Evolutionary conservation across 345 rosid genomes (phyloP).

Genomic region (Erysimum cheiranthoides): DNA sequence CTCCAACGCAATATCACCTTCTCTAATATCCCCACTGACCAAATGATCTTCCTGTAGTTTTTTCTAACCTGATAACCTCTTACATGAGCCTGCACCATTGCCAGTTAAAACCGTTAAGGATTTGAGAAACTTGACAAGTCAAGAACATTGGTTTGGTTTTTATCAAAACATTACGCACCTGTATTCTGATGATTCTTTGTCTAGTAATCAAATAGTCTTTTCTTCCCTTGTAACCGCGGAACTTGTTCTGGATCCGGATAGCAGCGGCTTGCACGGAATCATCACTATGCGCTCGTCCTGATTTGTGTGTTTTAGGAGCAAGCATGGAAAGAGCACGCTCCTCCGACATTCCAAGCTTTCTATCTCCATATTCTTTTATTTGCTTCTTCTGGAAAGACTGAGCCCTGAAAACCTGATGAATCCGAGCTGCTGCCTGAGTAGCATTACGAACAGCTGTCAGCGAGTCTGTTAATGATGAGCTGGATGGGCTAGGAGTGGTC

Average conservation of each 20-base stretch:
- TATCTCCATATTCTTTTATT: constrained; percentile 64
- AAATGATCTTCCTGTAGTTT: constrained; percentile 72
- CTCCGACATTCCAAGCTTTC: constrained; percentile 60
- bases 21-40: constrained; percentile 95
- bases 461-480: constrained; percentile 68
- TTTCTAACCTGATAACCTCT: constrained; percentile 95
- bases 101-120: constrained; percentile 22
- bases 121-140: neutral
- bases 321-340: constrained; percentile 77
- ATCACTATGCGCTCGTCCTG: constrained; percentile 58
- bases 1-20: constrained; percentile 96
- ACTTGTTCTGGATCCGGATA: constrained; percentile 80
- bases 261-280: constrained; percentile 84
- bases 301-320: constrained; percentile 55
- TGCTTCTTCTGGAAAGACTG: constrained; percentile 91
- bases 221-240: constrained; percentile 88
- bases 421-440: constrained; percentile 86
- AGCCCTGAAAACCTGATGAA: constrained; percentile 85
- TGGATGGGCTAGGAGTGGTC: constrained; percentile 44
- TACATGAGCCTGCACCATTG: constrained; percentile 75
- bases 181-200: constrained; percentile 83
- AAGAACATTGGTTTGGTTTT: constrained; percentile 24
- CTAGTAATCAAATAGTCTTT: constrained; percentile 76
- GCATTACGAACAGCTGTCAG: constrained; percentile 90
- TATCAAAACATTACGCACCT: constrained; percentile 53